Percentiles rank a stretch among this genome's conserved stretches.
Evolutionary conservation across 805 yeast species (phyloP).

Genomic region (Torulaspora microellipsoides): DNA sequence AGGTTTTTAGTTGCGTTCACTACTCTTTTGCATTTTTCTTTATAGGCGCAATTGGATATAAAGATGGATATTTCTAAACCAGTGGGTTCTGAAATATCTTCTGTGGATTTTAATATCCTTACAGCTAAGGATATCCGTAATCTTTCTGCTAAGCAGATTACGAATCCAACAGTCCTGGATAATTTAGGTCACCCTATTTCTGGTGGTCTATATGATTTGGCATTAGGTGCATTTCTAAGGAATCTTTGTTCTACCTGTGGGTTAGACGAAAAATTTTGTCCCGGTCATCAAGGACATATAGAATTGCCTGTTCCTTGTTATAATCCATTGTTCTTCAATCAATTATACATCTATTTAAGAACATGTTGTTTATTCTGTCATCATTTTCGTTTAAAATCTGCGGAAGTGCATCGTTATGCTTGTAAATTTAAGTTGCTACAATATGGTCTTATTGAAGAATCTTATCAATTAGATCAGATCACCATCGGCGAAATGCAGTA

Average conservation of each 20-base stretch:
- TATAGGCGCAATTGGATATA: neutral
- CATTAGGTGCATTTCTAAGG: conserved; percentile 90
- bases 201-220: conserved; percentile 89
- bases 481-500: conserved; percentile 31
- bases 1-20: too few relatives aligned
- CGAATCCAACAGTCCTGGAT: conserved; percentile 94
- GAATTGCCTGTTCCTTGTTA: conserved; percentile 94
- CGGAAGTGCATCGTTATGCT: conserved; percentile 69
- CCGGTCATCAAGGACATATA: conserved; percentile 98
- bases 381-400: conserved; percentile 62
- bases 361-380: conserved; percentile 88
- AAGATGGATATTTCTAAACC: conserved; percentile 94
- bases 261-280: conserved; percentile 87
- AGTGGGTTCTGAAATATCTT: conserved; percentile 86
- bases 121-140: conserved; percentile 76
- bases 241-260: conserved; percentile 95
- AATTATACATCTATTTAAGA: conserved; percentile 78
- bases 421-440: conserved; percentile 81
- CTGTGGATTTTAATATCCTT: conserved; percentile 88
- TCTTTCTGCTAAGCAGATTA: conserved; percentile 90
- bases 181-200: conserved; percentile 92
- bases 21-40: too few relatives aligned
- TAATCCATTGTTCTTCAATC: conserved; percentile 91
- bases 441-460: conserved; percentile 81
- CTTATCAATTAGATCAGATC: conserved; percentile 66